Evolutionary conservation across 306 rosid genomes (phyloP).

Genomic region (Pyrus pyrifolia): DNA sequence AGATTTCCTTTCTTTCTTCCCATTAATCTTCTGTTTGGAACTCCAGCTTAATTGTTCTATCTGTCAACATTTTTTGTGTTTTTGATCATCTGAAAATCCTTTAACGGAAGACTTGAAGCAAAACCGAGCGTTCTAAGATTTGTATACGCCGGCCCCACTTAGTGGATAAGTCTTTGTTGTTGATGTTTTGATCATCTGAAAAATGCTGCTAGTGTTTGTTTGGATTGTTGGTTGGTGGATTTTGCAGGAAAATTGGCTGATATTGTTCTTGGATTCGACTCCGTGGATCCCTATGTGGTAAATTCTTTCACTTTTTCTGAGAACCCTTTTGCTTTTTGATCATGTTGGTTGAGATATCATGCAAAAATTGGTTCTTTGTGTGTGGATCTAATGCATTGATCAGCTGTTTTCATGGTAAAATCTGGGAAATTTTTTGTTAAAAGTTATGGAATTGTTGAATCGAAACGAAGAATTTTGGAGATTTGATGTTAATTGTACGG

Average conservation of each 20-base stretch:
- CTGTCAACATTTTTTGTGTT: neutral
- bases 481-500: neutral
- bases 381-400: slow-evolving; percentile 8
- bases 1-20: neutral
- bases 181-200: neutral
- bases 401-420: neutral
- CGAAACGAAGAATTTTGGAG: neutral
- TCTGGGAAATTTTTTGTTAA: neutral
- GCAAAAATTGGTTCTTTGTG: neutral
- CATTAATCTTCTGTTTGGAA: neutral
- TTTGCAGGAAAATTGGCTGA: slow-evolving; percentile 66
- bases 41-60: neutral
- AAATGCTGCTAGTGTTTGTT: slow-evolving; percentile 5
- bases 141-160: too few species aligned
- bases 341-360: neutral
- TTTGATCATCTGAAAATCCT: neutral
- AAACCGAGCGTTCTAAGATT: too few species aligned
- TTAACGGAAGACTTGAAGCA: too few species aligned
- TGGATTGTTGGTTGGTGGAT: neutral
- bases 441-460: neutral
- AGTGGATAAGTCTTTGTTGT: too few species aligned
- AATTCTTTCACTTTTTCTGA: neutral
- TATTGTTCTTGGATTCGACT: slow-evolving; percentile 92
- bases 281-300: slow-evolving; percentile 78
- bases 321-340: neutral